These are phyloP conservation scores for Desmodesmus armatus DNA, from an alignment of 139 green algal species.

Conservation along the genomic window DNA sequence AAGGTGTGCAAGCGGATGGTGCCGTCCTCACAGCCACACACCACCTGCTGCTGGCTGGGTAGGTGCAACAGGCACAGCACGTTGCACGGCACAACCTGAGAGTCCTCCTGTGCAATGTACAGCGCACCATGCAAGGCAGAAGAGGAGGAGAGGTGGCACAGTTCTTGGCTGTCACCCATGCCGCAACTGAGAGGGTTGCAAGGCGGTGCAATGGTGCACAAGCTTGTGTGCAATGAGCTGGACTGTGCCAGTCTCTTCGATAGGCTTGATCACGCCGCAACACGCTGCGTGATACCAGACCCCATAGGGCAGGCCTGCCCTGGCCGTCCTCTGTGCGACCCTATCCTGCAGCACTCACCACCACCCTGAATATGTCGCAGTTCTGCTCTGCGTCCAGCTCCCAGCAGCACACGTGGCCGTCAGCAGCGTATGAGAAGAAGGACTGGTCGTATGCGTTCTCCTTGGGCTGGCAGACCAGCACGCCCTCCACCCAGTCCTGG, in stretches of 20 bases:
- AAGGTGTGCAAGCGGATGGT: constrained; percentile 71
- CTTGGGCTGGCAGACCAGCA: constrained; percentile 57
- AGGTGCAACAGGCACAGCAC: constrained; percentile 67
- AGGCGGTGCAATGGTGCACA: not conserved
- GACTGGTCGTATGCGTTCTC: constrained; percentile 46
- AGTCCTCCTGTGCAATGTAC: constrained; percentile 48
- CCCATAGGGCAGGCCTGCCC: no score
- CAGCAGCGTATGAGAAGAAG: constrained; percentile 33
- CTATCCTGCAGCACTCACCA: constrained; percentile 53
- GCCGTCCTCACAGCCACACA: constrained; percentile 68
- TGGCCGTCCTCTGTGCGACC: no score
- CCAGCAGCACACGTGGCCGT: constrained; percentile 65
- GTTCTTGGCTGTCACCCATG: no score
- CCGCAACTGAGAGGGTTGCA: no score
- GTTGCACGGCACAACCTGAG: constrained; percentile 60
- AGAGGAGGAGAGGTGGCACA: no score
- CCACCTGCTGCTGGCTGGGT: constrained; percentile 62
- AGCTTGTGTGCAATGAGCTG: no score
- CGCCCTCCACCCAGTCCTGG: constrained; percentile 70
- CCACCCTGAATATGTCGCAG: constrained; percentile 70
- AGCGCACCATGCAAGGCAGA: no score
- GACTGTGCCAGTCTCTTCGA: no score
- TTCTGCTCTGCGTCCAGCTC: constrained; percentile 77
- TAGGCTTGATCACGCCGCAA: no score
- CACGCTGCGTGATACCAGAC: no score